Base-by-base conservation (phyloP, 1,284 basidiomycete genomes). In the Microbotryum lychnidis-dioicae region DNA sequence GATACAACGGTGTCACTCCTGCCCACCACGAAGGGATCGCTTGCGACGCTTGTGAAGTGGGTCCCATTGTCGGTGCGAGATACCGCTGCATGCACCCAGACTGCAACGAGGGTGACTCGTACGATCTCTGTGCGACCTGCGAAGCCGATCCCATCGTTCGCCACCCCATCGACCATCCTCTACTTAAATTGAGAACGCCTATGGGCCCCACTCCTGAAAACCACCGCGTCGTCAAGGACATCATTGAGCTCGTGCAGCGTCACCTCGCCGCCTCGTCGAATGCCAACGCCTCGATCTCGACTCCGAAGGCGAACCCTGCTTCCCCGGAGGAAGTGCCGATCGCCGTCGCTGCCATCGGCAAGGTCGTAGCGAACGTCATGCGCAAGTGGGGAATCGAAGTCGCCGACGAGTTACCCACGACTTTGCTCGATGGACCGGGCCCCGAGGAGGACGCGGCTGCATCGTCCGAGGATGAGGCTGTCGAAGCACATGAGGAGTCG, bases 71-170 rank as follows among this genome's bases (percentile, higher is more conserved):
- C 29, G 71, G 73, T 3, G 60, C 64, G 6, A 62, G 72, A 20
- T 72, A 69, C 68, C 65, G 66, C 47, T 75, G 74, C 60, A 64
- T 65, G 18, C 58, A 71, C 54, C 63, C 64, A 3, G 68, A 69
- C 50, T 68, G 67, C 57, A 31, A 56, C 10, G 3, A 18, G 16
- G 37, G 37, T 18, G 66, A 62, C 48, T 27, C 44, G 20, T 67
- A 51, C 44, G 66, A 69, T 54, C 45, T 69, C 0, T 69, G 68
- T 56, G 54, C 33, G 7, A 57, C 23, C n/a, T 72, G 71, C 60
- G 70, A 71, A 55, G 60, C 68, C 6, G 57, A 58, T 31, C 70
- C 69, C 23, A 55, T 61, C 53, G 50, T 54, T 1, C 20, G 54
- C 7, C 68, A 72, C 61, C 56, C 57, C 5, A 45, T 27, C 23